These are phyloP conservation scores for Bryoerythrophyllum caledonicum DNA, from an alignment of 225 moss, liverwort and hornwort genomes.

Conservation along the genomic window DNA sequence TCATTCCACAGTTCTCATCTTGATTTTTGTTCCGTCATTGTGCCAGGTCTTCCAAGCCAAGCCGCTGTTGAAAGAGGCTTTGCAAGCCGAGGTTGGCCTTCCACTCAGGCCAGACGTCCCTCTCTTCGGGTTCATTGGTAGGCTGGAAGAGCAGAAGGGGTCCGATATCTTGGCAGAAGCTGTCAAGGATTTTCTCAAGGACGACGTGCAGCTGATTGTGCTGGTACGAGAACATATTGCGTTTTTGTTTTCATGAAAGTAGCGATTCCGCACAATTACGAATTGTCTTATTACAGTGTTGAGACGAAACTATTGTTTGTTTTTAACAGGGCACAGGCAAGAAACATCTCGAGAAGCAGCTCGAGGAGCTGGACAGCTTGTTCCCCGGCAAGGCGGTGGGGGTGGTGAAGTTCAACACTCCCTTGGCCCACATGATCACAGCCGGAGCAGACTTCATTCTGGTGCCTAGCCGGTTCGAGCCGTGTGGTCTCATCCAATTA, in stretches of 20 bases:
- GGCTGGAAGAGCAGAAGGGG: slow-evolving; percentile 94
- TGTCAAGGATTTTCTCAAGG: slow-evolving; percentile 64
- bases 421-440: slow-evolving; percentile 77
- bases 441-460: slow-evolving; percentile 84
- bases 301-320: not conserved
- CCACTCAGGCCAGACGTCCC: slow-evolving; percentile 68
- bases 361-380: slow-evolving; percentile 63
- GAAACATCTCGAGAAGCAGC: slow-evolving; percentile 74
- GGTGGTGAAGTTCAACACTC: slow-evolving; percentile 80
- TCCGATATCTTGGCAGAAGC: slow-evolving; percentile 88
- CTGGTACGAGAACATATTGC: slow-evolving; percentile 40
- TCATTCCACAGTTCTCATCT: not conserved
- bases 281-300: not conserved
- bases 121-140: slow-evolving; percentile 85
- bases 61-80: slow-evolving; percentile 66
- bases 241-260: slow-evolving; percentile 1
- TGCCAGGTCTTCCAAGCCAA: slow-evolving; percentile 31
- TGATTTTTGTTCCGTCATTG: not conserved
- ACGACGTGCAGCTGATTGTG: slow-evolving; percentile 74
- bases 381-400: slow-evolving; percentile 82
- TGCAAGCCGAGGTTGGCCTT: slow-evolving; percentile 91
- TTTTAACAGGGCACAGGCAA: slow-evolving; percentile 82
- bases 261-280: not conserved
- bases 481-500: slow-evolving; percentile 87
- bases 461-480: slow-evolving; percentile 93